These are phyloP conservation scores for Immersiporthe knoxdaviesiana DNA, from an alignment of 2,329 filamentous ascomycete species.

Conservation along the genomic window DNA sequence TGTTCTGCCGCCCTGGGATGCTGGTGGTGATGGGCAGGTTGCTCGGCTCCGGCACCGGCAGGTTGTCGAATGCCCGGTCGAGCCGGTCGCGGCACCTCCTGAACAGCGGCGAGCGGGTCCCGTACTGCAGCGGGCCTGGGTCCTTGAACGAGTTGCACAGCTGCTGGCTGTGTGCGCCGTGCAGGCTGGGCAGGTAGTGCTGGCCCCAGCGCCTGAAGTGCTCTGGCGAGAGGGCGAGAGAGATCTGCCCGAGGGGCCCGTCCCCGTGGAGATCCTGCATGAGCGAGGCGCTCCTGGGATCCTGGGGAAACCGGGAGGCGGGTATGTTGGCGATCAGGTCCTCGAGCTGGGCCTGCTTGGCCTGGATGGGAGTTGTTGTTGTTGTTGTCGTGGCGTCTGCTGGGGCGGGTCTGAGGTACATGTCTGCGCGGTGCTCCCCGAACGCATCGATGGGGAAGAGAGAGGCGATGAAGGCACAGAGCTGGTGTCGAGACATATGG, in stretches of 20 bases:
- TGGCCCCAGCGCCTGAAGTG: slow-evolving; percentile 57
- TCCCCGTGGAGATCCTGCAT: slow-evolving; percentile 51
- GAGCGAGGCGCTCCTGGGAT: slow-evolving; percentile 50
- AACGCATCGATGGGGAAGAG: slow-evolving; percentile 45
- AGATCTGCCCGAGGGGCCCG: slow-evolving; percentile 53
- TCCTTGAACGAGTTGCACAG: slow-evolving; percentile 67
- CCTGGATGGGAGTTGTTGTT: background rate
- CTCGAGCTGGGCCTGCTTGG: slow-evolving; percentile 35
- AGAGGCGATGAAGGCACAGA: slow-evolving; percentile 54
- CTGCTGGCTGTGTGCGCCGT: slow-evolving; percentile 59
- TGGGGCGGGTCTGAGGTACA: background rate
- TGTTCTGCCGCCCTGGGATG: too few relatives aligned
- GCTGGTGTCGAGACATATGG: slow-evolving; percentile 53
- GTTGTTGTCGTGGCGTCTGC: too few relatives aligned
- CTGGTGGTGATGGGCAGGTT: slow-evolving; percentile 16
- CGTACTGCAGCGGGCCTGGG: slow-evolving; percentile 59
- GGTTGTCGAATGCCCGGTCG: slow-evolving; percentile 52
- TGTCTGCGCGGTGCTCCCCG: slow-evolving; percentile 40
- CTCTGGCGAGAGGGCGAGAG: slow-evolving; percentile 46
- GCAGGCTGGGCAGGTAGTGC: slow-evolving; percentile 61
- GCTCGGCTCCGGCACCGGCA: slow-evolving; percentile 49
- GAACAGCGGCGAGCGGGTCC: slow-evolving; percentile 55
- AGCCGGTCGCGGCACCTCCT: slow-evolving; percentile 51
- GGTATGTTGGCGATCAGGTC: slow-evolving; percentile 42
- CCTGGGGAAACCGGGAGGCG: slow-evolving; percentile 37